Conservation (phyloP, 2,329 filamentous ascomycete species). For the Trichoderma brevicompactum region DNA sequence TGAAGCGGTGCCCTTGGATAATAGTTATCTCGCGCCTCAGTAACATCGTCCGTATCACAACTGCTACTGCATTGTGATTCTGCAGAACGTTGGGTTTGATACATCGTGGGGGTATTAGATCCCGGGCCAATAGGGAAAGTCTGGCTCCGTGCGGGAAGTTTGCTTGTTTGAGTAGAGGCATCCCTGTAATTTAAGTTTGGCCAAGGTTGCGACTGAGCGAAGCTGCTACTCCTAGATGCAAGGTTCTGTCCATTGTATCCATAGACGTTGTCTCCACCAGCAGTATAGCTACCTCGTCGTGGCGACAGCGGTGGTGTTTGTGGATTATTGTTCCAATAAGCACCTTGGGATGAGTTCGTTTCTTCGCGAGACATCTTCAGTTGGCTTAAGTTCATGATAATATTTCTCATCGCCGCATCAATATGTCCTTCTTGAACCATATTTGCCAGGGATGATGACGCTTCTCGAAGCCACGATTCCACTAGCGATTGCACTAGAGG, state of each 20-base stretch:
- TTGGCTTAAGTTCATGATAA: neutral
- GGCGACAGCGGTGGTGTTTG: slow-evolving; percentile 6
- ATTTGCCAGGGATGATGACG: neutral
- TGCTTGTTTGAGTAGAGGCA: neutral
- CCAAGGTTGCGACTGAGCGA: neutral
- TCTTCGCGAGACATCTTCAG: neutral
- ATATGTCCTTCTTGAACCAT: neutral
- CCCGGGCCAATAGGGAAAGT: neutral
- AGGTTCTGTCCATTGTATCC: neutral
- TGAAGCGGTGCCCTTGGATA: too few species aligned
- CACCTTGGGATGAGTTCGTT: neutral
- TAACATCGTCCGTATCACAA: neutral
- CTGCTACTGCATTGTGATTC: neutral
- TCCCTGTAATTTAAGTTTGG: neutral
- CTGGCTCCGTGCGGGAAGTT: neutral
- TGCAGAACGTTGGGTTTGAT: neutral
- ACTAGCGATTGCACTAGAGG: neutral
- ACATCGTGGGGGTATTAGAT: neutral
- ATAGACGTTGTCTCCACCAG: neutral
- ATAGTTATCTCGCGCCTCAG: neutral
- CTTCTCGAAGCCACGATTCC: neutral
- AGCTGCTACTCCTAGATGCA: neutral
- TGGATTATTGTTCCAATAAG: neutral
- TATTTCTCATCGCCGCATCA: neutral
- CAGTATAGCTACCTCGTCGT: neutral